Base-by-base conservation (phyloP, 495 filamentous ascomycete species). In the Lepraria neglecta region DNA sequence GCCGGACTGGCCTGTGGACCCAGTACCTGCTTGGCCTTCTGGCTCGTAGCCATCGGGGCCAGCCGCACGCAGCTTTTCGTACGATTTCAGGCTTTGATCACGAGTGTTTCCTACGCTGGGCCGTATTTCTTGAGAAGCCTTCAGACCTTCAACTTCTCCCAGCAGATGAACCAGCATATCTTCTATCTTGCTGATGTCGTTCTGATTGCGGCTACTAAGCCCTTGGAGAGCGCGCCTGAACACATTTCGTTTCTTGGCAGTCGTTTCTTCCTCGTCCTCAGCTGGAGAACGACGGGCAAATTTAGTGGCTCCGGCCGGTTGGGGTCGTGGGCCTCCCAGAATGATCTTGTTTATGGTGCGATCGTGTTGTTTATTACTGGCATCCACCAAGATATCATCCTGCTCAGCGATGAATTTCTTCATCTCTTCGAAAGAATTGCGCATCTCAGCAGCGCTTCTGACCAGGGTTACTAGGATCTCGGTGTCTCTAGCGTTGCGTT, bases 381-480 rank as follows among this genome's bases (percentile, higher is more conserved):
- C 82, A 42, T 87, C 85, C 71, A 95, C 87, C 64, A 96, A 85
- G 50, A 88, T 77, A 38, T 87, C 87, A 68, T 96, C 90, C 50
- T 92, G 91, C 47, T 92, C 87, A 3, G 85, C 86, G 47, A 99
- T 83, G 71, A 92, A 87, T 66, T 84, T 87, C 81, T 95, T 97
- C 85, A 99, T 88, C 65, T 95, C 92, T 67, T 97, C 91, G 69
- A 97, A 96, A 14, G 89, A 92, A 63, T 88, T 96, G 60, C 94
- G 90, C 91, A 97, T 96, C 69, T 99, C 94, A 12, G 95, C 90
- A 17, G 95, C 92, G 64, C 90, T 91, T 56, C 91, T 84, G 52
- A 97, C 94, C 44, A 99, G 80, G 3, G 94, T 96, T 54, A 97
- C 88, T 35, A 99, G 74, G 57, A 99, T 96, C 74, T 97, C 94